Conservation (phyloP, 108 stramenopile genomes). For the Epithemia pelagica region DNA sequence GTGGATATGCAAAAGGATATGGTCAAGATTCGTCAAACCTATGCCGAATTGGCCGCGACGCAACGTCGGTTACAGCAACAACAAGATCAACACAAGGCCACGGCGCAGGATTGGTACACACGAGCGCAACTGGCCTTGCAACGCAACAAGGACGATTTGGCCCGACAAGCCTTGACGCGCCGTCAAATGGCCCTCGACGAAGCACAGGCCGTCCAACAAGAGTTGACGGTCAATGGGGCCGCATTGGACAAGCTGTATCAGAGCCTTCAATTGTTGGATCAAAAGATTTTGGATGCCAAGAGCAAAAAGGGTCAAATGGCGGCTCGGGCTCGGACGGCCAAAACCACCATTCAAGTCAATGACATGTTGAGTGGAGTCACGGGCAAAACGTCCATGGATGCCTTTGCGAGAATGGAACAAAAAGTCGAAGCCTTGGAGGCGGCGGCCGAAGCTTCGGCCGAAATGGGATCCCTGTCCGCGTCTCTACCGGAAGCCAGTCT, state of each 20-base stretch:
- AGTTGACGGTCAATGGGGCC: slow-evolving; percentile 75
- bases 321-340: slow-evolving; percentile 92
- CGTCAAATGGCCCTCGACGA: slow-evolving; percentile 84
- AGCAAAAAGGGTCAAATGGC: slow-evolving; percentile 94
- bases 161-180: slow-evolving; percentile 85
- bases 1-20: slow-evolving; percentile 97
- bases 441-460: slow-evolving; percentile 87
- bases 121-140: slow-evolving; percentile 92
- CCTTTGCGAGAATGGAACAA: slow-evolving; percentile 93
- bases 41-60: slow-evolving; percentile 95
- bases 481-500: slow-evolving; percentile 57
- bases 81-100: slow-evolving; percentile 79
- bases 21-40: slow-evolving; percentile 92
- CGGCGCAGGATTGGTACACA: slow-evolving; percentile 90
- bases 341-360: slow-evolving; percentile 91
- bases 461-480: slow-evolving; percentile 58
- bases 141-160: slow-evolving; percentile 90
- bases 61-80: slow-evolving; percentile 89
- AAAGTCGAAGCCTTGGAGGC: slow-evolving; percentile 95
- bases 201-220: slow-evolving; percentile 44
- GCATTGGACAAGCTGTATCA: slow-evolving; percentile 86
- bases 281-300: slow-evolving; percentile 88
- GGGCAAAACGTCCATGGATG: slow-evolving; percentile 89
- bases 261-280: slow-evolving; percentile 90
- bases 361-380: slow-evolving; percentile 92